phyloP scores from a whole-genome alignment of 176 grass and related monocot genomes.

The Raddia guianensis region DNA sequence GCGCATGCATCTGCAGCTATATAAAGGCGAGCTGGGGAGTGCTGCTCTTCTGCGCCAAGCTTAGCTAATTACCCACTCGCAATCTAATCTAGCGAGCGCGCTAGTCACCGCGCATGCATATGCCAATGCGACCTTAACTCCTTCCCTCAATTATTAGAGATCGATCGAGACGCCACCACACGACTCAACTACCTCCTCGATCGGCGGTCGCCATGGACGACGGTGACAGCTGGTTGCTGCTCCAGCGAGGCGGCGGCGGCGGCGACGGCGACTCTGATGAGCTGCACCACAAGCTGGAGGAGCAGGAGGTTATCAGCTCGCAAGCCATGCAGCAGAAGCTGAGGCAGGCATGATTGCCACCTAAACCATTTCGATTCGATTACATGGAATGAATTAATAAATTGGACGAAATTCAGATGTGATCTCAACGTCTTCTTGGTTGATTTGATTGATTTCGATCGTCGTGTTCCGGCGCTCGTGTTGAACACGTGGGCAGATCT shows the following conservation, averaged over 20 bases:
- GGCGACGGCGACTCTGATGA: too few species aligned
- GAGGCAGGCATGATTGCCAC: neutral
- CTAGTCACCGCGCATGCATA: neutral
- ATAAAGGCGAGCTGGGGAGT: neutral
- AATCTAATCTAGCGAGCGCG: neutral
- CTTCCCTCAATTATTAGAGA: neutral
- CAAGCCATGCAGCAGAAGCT: conserved; percentile 20
- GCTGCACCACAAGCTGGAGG: neutral
- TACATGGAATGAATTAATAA: neutral
- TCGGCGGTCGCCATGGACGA: neutral
- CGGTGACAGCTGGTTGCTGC: neutral
- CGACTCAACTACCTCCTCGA: too few species aligned
- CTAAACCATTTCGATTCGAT: neutral
- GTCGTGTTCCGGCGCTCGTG: neutral
- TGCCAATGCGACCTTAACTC: neutral
- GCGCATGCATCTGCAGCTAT: neutral
- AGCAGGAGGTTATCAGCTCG: neutral
- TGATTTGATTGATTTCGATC: neutral
- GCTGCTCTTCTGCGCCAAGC: neutral
- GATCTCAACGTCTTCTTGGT: neutral
- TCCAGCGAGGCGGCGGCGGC: neutral
- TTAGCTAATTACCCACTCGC: neutral
- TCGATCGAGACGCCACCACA: too few species aligned
- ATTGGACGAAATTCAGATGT: neutral
- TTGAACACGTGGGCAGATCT: conserved; percentile 13